Conservation (phyloP, 768 basidiomycete species). For the Mycena polygramma region DNA sequence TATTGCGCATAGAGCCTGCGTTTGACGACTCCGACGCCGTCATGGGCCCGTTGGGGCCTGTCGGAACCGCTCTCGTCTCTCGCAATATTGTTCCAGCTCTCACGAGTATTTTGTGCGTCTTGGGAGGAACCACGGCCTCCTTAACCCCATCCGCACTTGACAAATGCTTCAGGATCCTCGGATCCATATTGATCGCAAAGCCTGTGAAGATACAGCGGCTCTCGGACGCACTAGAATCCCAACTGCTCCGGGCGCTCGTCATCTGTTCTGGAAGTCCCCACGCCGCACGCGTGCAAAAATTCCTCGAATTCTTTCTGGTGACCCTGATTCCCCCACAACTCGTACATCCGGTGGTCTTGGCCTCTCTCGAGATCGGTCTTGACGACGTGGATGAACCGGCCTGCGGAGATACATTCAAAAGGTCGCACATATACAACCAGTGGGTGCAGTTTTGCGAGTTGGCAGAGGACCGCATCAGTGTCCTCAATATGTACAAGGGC, state of each 20-base stretch:
- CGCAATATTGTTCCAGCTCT: no score
- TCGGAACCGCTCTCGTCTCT: no score
- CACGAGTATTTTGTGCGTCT: no score
- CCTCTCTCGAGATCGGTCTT: not conserved
- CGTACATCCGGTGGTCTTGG: not conserved
- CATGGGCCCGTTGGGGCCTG: no score
- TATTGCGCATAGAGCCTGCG: no score
- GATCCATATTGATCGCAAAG: not conserved
- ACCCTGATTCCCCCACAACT: not conserved
- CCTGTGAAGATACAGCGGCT: not conserved
- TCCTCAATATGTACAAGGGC: not conserved
- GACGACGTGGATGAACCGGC: not conserved
- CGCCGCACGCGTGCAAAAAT: not conserved
- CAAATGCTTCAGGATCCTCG: no score
- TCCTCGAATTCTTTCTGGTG: not conserved
- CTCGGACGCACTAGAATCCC: not conserved
- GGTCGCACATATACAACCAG: not conserved
- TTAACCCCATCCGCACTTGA: no score
- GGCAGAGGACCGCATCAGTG: not conserved
- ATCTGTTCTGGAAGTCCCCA: no score
- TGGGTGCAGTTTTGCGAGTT: not conserved
- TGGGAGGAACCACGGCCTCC: no score
- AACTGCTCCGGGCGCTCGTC: not conserved
- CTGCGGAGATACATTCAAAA: not conserved
- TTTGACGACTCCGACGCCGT: no score